Evolutionary conservation across 169 alveolate genomes (phyloP), one percentile per base, ranked within the genome.

Genomic region (Plasmodium fragile): DNA sequence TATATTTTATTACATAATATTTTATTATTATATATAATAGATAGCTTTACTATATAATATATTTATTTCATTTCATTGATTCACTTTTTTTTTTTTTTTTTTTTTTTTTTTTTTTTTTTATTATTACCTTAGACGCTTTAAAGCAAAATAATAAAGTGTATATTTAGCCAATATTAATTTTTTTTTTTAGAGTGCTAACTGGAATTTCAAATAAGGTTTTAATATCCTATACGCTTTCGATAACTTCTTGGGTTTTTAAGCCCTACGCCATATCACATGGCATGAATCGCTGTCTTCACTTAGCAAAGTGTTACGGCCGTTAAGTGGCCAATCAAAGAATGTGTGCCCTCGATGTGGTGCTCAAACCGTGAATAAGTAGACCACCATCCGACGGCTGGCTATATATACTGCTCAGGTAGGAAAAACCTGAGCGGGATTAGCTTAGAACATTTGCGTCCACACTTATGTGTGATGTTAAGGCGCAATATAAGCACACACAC

Each of bases 81-180:
- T 73, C 82, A 32, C 55, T 34, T 73, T 73, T 73, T 72, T 72
- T 73, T 73, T 73, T 73, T 73, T 32, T 32, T 73, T 32, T 73
- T n/a, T 16, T 73, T 65, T n/a, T n/a, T n/a, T n/a, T n/a, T 71
- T 30, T 71, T 73, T 73, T 73, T 73, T 32, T 32, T 73, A 73
- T 73, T n/a, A 34, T 73, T 65, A 65, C n/a, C 13, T 65, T 65
- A 65, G 25, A 65, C 75, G 41, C 75, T 65, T 65, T 65, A 65
- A 65, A 65, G 75, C 75, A 65, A 22, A 65, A 65, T 65, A 65
- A 65, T 65, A 65, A 65, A 65, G 41, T 65, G 39, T 22, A 65
- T 65, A 65, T 65, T 0, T 65, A 65, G 75, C 36, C 8, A 18
- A 18, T 65, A 65, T 65, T 13, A 49, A 18, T 65, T 65, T 65